Conservation (phyloP, 495 filamentous ascomycete genomes). For the Daldinia decipiens region DNA sequence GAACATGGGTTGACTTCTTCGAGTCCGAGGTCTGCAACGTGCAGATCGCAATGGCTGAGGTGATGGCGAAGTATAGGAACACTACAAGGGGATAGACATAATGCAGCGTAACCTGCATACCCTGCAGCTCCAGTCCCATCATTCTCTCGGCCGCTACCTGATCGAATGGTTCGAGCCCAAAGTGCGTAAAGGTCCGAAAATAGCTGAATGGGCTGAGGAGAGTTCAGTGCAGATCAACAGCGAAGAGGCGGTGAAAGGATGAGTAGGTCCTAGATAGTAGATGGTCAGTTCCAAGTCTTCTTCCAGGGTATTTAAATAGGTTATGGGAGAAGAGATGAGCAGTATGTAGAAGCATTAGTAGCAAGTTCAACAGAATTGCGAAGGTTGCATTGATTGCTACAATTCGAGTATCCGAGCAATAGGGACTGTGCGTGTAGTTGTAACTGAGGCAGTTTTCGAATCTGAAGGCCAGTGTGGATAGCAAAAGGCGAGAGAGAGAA, state of each 20-base stretch:
- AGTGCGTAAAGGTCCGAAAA: neutral
- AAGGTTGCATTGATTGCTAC: conserved; percentile 16
- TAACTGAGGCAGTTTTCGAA: neutral
- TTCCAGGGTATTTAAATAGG: conserved; percentile 6
- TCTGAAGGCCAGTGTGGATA: neutral
- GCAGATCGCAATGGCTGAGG: conserved; percentile 63
- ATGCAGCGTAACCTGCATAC: conserved; percentile 52
- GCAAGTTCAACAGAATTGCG: neutral
- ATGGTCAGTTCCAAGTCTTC: conserved; percentile 23
- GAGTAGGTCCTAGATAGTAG: conserved; percentile 20
- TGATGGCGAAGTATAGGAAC: conserved; percentile 65
- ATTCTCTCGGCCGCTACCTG: conserved; percentile 32
- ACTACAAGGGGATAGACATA: conserved; percentile 66
- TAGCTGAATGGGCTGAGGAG: neutral
- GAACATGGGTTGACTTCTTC: conserved; percentile 50
- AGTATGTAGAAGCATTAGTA: neutral
- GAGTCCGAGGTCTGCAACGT: conserved; percentile 62
- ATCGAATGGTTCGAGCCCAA: conserved; percentile 10
- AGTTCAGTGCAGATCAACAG: conserved; percentile 14
- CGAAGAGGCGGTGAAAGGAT: conserved; percentile 21
- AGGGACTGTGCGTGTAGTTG: neutral
- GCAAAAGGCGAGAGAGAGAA: conserved; percentile 11
- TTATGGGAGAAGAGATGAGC: neutral
- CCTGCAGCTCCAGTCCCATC: conserved; percentile 24
- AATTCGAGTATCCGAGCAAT: conserved; percentile 18